Evolutionary conservation across 2,329 filamentous ascomycete species (phyloP).

Genomic region (Didymella glomerata): DNA sequence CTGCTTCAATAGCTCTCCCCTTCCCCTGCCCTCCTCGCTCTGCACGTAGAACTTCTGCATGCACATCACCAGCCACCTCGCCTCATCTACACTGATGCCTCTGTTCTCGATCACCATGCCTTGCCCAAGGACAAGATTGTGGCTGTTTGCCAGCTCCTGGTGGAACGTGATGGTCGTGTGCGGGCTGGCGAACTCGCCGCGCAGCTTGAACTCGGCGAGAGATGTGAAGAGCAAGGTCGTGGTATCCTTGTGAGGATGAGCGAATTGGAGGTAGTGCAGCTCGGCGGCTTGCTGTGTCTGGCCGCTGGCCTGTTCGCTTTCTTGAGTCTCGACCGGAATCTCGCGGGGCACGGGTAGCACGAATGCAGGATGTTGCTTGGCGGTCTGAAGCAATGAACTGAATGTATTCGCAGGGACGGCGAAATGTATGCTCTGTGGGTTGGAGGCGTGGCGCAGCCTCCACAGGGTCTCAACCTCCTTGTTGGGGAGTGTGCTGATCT

Average conservation of each 20-base stretch:
- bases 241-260: slow-evolving; percentile 74
- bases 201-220: slow-evolving; percentile 88
- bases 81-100: slow-evolving; percentile 80
- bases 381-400: slow-evolving; percentile 72
- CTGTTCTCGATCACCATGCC: slow-evolving; percentile 78
- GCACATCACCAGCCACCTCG: slow-evolving; percentile 90
- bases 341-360: slow-evolving; percentile 83
- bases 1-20: slow-evolving; percentile 73
- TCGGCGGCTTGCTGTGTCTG: slow-evolving; percentile 72
- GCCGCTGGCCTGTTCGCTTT: slow-evolving; percentile 13
- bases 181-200: slow-evolving; percentile 87
- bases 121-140: slow-evolving; percentile 85
- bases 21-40: slow-evolving; percentile 63
- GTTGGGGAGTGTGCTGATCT: slow-evolving; percentile 74
- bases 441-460: slow-evolving; percentile 83
- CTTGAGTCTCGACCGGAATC: slow-evolving; percentile 41
- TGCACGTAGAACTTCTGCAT: slow-evolving; percentile 88
- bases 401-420: slow-evolving; percentile 79
- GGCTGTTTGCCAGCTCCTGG: slow-evolving; percentile 75
- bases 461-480: slow-evolving; percentile 89
- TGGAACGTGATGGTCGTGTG: slow-evolving; percentile 96
- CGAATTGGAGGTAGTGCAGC: slow-evolving; percentile 97
- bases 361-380: slow-evolving; percentile 82
- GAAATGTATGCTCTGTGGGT: slow-evolving; percentile 81
- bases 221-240: slow-evolving; percentile 84